These are phyloP conservation scores for Fusarium avenaceum DNA, from an alignment of 2,329 filamentous ascomycete species.

Conservation along the genomic window DNA sequence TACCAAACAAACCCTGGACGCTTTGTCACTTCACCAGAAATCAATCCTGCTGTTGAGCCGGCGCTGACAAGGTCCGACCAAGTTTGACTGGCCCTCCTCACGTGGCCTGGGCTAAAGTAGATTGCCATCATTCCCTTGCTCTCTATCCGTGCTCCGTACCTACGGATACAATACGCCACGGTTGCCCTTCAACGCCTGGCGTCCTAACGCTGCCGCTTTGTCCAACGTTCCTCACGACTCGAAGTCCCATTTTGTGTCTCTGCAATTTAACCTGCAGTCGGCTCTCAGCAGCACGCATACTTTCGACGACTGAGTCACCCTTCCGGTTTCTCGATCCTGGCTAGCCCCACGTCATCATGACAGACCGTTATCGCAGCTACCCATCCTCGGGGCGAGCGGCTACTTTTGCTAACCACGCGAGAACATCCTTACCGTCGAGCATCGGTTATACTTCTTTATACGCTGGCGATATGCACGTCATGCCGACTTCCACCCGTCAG, in stretches of 20 bases:
- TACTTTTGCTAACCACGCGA: conserved; percentile 63
- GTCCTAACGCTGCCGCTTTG: conserved; percentile 34
- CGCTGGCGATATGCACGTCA: conserved; percentile 67
- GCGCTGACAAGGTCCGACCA: conserved; percentile 42
- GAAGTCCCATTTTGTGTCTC: conserved; percentile 10
- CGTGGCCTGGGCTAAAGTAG: conserved; percentile 43
- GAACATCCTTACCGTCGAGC: conserved; percentile 66
- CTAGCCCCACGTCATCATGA: conserved; percentile 56
- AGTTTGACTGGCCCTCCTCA: conserved; percentile 48
- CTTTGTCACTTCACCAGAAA: conserved; percentile 7
- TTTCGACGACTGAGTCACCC: conserved; percentile 24
- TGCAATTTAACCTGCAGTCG: conserved; percentile 12
- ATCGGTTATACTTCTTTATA: conserved; percentile 65
- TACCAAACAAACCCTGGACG: conserved; percentile 23
- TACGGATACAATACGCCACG: conserved; percentile 22
- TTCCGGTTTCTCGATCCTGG: conserved; percentile 19
- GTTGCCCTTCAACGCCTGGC: conserved; percentile 25
- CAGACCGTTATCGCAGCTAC: conserved; percentile 62
- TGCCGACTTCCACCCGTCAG: conserved; percentile 57
- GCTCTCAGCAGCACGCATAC: conserved; percentile 21
- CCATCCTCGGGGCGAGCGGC: conserved; percentile 60
- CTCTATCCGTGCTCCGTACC: too few relatives aligned
- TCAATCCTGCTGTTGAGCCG: conserved; percentile 26
- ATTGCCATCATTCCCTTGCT: conserved; percentile 44
- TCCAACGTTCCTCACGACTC: conserved; percentile 36